Conservation (phyloP, 139 green algal species). For the Closterium sp. region DNA sequence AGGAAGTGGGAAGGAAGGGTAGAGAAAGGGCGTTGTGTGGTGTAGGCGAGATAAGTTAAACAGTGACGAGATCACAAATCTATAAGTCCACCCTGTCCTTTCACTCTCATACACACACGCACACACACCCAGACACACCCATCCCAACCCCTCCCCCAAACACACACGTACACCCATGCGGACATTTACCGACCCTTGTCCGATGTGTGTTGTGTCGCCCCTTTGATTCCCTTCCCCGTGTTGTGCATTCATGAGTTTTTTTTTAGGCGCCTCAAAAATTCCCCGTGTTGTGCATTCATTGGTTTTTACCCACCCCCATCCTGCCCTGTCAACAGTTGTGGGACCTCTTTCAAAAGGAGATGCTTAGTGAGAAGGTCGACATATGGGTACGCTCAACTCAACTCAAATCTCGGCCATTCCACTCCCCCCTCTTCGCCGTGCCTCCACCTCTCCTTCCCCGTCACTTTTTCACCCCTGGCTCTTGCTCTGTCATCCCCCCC, state of each 20-base stretch:
- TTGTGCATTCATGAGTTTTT: background rate
- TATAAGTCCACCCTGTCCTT: background rate
- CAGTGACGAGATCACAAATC: background rate
- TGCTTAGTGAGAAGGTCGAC: slow-evolving; percentile 47
- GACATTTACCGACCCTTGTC: too few species aligned
- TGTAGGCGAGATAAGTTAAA: too few species aligned
- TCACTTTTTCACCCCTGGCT: background rate
- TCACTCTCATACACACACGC: background rate
- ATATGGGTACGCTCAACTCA: slow-evolving; percentile 52
- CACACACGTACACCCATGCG: background rate
- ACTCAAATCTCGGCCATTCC: slow-evolving; percentile 5
- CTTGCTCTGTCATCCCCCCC: background rate
- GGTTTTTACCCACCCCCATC: background rate
- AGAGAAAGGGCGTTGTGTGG: background rate
- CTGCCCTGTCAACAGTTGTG: slow-evolving; percentile 37
- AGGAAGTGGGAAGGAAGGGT: background rate
- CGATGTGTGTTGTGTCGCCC: background rate
- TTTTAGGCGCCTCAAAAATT: background rate
- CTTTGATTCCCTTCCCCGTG: background rate
- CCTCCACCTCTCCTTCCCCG: too few species aligned
- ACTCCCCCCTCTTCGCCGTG: background rate
- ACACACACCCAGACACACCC: background rate
- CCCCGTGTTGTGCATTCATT: background rate
- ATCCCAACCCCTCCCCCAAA: background rate
- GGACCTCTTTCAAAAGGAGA: slow-evolving; percentile 44